phyloP scores from a whole-genome alignment of 768 basidiomycete species.

The Leccinum sublutescens region DNA sequence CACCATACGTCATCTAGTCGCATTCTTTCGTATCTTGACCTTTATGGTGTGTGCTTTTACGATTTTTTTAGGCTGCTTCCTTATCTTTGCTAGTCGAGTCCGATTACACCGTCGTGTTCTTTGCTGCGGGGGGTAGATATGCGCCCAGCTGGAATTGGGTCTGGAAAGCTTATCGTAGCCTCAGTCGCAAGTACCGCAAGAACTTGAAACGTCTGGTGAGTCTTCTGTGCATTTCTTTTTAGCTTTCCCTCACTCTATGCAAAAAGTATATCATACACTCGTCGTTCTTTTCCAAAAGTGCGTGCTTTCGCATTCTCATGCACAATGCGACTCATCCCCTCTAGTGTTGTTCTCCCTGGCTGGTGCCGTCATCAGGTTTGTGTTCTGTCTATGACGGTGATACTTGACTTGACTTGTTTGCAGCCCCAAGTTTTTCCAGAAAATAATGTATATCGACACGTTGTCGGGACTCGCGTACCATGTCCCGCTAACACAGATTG shows the following conservation, averaged over 20 bases:
- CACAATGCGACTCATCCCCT: conserved; percentile 10
- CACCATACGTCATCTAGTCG: conserved; percentile 43
- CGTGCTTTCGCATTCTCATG: conserved; percentile 19
- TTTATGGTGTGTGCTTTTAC: conserved; percentile 58
- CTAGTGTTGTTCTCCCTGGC: conserved; percentile 87
- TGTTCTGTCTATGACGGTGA: neutral
- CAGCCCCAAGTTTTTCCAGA: conserved; percentile 89
- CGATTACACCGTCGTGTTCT: conserved; percentile 86
- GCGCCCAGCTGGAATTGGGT: conserved; percentile 87
- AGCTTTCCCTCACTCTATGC: conserved; percentile 8
- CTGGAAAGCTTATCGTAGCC: conserved; percentile 84
- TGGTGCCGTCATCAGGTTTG: conserved; percentile 82
- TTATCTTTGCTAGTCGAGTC: conserved; percentile 63
- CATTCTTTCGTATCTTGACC: conserved; percentile 74
- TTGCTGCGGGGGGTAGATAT: conserved; percentile 74
- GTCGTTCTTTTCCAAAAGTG: conserved; percentile 86
- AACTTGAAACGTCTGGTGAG: conserved; percentile 80
- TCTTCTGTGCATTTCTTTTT: neutral
- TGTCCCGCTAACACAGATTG: conserved; percentile 84
- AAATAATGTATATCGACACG: conserved; percentile 73
- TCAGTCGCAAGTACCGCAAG: conserved; percentile 83
- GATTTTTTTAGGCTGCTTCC: neutral
- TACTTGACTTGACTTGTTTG: neutral
- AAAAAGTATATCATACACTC: conserved; percentile 81
- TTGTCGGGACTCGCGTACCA: conserved; percentile 74